These are phyloP conservation scores for Nepenthes alata DNA, from an alignment of 179 eudicot species.

Conservation along the genomic window DNA sequence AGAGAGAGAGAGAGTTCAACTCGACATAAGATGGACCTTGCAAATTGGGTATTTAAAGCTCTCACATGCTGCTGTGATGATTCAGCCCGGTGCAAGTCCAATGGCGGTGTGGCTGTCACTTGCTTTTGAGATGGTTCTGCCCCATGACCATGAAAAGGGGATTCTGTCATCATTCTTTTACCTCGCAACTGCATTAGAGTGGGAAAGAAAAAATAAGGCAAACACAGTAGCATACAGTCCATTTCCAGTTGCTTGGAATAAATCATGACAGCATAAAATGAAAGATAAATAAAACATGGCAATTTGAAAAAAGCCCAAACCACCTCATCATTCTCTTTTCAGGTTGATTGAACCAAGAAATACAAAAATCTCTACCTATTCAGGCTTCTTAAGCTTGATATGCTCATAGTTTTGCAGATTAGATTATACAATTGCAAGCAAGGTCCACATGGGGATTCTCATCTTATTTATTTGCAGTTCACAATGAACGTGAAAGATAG, in stretches of 20 bases:
- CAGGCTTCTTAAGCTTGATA: too few species aligned
- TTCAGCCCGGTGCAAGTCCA: conserved; percentile 57
- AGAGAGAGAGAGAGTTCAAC: conserved; percentile 2
- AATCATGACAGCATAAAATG: neutral
- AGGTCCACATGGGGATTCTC: too few species aligned
- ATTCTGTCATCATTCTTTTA: conserved; percentile 47
- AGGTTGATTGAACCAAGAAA: too few species aligned
- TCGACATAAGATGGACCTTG: conserved; percentile 48
- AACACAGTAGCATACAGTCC: neutral
- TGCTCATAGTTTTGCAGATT: too few species aligned
- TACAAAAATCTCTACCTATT: too few species aligned
- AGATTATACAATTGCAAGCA: too few species aligned
- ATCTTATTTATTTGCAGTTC: too few species aligned
- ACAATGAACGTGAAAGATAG: too few species aligned
- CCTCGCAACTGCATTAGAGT: conserved; percentile 43
- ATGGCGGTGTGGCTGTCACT: conserved; percentile 22
- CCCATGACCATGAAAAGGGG: conserved; percentile 30
- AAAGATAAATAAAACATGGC: too few species aligned
- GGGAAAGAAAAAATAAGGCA: conserved; percentile 1
- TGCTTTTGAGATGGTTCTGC: conserved; percentile 38
- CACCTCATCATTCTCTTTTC: too few species aligned
- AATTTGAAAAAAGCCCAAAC: too few species aligned
- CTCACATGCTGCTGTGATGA: conserved; percentile 73
- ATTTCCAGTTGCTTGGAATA: neutral
- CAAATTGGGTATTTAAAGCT: conserved; percentile 85